Evolutionary conservation across 1,139 yeast genomes (phyloP).

Genomic region (Candida frijolesensis): DNA sequence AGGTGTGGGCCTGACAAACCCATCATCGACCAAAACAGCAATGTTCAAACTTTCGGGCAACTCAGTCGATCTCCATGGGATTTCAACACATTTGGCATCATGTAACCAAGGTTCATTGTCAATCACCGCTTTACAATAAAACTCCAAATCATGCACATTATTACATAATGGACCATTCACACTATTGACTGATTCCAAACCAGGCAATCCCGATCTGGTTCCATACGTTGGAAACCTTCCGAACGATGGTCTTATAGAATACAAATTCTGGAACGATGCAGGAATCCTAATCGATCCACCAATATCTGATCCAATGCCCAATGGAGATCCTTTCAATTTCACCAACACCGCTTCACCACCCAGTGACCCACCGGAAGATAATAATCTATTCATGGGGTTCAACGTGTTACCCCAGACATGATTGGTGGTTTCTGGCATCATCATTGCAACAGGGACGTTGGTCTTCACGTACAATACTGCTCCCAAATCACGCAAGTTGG

Average conservation of each 20-base stretch:
- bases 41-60: slow-evolving; percentile 40
- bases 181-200: slow-evolving; percentile 59
- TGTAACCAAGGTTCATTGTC: slow-evolving; percentile 69
- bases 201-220: slow-evolving; percentile 55
- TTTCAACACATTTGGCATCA: slow-evolving; percentile 56
- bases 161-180: slow-evolving; percentile 67
- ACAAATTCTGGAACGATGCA: slow-evolving; percentile 67
- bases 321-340: slow-evolving; percentile 61
- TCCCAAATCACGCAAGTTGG: slow-evolving; percentile 47
- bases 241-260: slow-evolving; percentile 69
- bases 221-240: slow-evolving; percentile 51
- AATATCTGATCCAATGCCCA: slow-evolving; percentile 76
- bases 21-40: slow-evolving; percentile 42
- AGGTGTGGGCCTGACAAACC: slow-evolving; percentile 46
- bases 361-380: slow-evolving; percentile 62
- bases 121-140: slow-evolving; percentile 56
- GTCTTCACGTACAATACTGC: slow-evolving; percentile 61
- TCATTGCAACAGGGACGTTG: slow-evolving; percentile 48
- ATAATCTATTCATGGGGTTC: slow-evolving; percentile 43
- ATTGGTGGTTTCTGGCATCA: slow-evolving; percentile 48
- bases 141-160: slow-evolving; percentile 61
- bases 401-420: slow-evolving; percentile 39
- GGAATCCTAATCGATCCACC: slow-evolving; percentile 82
- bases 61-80: slow-evolving; percentile 63
- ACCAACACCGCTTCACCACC: slow-evolving; percentile 77